Conservation (phyloP, 2,329 filamentous ascomycete genomes). For the Fusarium hainanense region DNA sequence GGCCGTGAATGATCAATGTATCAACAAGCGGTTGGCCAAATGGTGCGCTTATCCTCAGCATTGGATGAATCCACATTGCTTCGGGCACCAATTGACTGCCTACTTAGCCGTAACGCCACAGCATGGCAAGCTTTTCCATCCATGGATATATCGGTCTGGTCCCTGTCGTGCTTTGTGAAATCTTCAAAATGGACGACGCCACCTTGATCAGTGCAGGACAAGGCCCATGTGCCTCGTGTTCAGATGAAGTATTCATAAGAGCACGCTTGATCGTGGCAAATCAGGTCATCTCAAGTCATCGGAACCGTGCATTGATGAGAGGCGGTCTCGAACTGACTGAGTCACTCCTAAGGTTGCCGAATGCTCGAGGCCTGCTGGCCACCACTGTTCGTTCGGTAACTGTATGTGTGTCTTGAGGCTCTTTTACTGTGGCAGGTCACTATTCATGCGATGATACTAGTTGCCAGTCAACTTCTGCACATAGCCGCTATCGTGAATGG, state of each 20-base stretch:
- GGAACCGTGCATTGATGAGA: constrained; percentile 21
- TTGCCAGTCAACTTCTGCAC: constrained; percentile 19
- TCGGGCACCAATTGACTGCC: background rate
- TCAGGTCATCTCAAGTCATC: constrained; percentile 29
- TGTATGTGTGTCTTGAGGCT: constrained; percentile 14
- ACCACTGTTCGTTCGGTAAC: background rate
- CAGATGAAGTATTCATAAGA: constrained; percentile 18
- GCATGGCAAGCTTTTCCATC: constrained; percentile 1
- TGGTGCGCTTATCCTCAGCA: background rate
- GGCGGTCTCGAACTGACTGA: background rate
- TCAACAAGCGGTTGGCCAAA: background rate
- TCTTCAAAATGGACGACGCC: constrained; percentile 22
- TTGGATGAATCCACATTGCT: background rate
- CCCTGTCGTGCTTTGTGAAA: constrained; percentile 9
- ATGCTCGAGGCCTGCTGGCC: background rate
- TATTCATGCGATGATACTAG: constrained; percentile 2
- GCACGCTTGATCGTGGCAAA: constrained; percentile 16
- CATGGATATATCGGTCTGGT: background rate
- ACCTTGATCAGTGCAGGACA: constrained; percentile 12
- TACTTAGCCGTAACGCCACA: constrained; percentile 2
- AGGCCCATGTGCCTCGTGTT: constrained; percentile 37
- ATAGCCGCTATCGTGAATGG: constrained; percentile 18
- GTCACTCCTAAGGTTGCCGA: constrained; percentile 3
- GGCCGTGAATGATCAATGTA: background rate
- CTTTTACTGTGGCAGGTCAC: constrained; percentile 5